Evolutionary conservation across 2,329 filamentous ascomycete genomes (phyloP), one percentile per base, ranked within the genome.

Genomic region (Pseudogymnoascus sp.): DNA sequence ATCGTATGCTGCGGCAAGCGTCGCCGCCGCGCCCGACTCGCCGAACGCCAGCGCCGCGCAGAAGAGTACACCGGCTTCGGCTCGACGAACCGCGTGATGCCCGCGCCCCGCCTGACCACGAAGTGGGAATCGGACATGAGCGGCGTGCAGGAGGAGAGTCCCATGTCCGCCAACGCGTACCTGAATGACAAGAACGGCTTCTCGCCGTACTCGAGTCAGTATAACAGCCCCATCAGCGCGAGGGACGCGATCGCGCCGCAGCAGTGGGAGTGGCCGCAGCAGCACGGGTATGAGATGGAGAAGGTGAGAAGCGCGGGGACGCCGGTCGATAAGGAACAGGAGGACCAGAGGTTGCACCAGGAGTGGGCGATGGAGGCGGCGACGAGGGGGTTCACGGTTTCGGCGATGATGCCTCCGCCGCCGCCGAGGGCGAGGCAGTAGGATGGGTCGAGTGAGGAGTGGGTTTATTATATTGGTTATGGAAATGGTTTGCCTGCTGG

Each of bases 201-300:
- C 67, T 85, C 83, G 3, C 84, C 85, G 0, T 87, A 87, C 69
- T 78, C 77, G 19, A 85, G 83, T 42, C 82, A 84, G 65, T 86
- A 80, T 73, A 83, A 77, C 71, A 86, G 83, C 68, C 84, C 84
- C 0, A 77, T 83, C 4, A 67, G 63, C 2, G 70, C 69, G 15
- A 63, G 44, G 6, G 64, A 68, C 53, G 60, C 64, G 50, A 62
- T 62, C 62, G 50, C 67, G 62, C 66, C 64, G 61, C 19, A 11
- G 59, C 23, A 35, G 50, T 66, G 35, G 61, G 65, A 66, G 21
- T 71, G 69, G 68, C 65, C 67, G 0, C 47, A 61, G 59, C 36
- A 50, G 57, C 23, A 62, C 4, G 60, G 31, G 4, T 62, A 53
- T 62, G 63, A 64, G 31, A 64, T 64, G 63, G 28, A 64, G 23